Evolutionary conservation across 257 asterid genomes (phyloP).

Genomic region (Handroanthus guayacan): DNA sequence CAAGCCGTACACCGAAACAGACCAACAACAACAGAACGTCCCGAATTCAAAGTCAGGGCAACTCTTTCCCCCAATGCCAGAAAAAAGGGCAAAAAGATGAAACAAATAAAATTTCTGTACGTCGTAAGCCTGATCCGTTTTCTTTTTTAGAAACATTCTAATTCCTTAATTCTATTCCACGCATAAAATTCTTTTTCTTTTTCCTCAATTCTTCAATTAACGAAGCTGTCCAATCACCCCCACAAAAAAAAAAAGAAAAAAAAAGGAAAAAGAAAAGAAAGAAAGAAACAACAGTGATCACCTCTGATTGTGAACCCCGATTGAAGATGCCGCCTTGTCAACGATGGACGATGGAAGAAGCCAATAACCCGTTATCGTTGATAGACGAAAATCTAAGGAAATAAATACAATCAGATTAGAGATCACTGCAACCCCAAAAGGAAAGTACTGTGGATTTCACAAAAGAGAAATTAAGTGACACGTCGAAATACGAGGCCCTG

Average conservation of each 20-base stretch:
- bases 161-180: neutral
- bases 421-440: too few relatives aligned
- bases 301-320: slow-evolving; percentile 17
- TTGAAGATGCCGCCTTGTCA: neutral
- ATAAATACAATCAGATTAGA: neutral
- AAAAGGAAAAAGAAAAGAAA: neutral
- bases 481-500: too few relatives aligned
- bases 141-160: neutral
- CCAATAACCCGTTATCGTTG: neutral
- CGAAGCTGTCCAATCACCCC: neutral
- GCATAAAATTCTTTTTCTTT: neutral
- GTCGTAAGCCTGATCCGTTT: neutral
- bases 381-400: slow-evolving; percentile 8
- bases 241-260: too few relatives aligned
- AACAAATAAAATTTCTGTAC: slow-evolving; percentile 14
- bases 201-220: neutral
- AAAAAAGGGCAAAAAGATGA: too few relatives aligned
- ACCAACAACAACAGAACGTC: neutral
- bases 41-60: neutral
- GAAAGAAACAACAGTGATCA: neutral
- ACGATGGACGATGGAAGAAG: neutral
- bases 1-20: neutral
- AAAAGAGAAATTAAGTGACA: too few relatives aligned
- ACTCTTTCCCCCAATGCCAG: neutral
- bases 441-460: too few relatives aligned